phyloP scores from a whole-genome alignment of 1,139 yeast genomes.

The Yamadazyma aaseri region DNA sequence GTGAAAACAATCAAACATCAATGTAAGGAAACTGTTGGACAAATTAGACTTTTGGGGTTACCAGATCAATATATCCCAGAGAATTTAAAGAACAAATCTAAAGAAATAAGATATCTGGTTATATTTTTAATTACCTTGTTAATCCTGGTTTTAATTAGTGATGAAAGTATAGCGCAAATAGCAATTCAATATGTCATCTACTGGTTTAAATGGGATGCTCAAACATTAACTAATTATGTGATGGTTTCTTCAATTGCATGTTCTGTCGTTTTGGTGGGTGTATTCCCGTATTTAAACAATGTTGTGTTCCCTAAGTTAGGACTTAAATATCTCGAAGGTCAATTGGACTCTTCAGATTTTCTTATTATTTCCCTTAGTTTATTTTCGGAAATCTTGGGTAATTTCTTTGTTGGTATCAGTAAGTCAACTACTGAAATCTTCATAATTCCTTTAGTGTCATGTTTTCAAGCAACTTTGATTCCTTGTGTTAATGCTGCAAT shows the following conservation, averaged over 20 bases:
- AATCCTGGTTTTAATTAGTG: not conserved
- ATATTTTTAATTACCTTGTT: constrained; percentile 37
- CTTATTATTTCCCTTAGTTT: constrained; percentile 1
- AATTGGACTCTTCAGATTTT: constrained; percentile 8
- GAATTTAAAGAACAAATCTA: constrained; percentile 12
- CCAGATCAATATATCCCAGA: constrained; percentile 32
- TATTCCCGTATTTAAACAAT: constrained; percentile 32
- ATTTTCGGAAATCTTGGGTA: not conserved
- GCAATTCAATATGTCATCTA: constrained; percentile 58
- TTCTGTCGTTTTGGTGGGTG: constrained; percentile 29
- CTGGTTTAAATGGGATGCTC: constrained; percentile 57
- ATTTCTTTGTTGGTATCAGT: not conserved
- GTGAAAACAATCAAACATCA: too few relatives aligned
- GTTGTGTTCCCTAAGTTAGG: constrained; percentile 7
- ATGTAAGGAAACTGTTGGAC: constrained; percentile 26
- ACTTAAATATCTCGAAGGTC: constrained; percentile 4
- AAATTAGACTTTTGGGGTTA: constrained; percentile 44
- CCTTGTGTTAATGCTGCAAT: constrained; percentile 5
- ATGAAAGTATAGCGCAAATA: constrained; percentile 40
- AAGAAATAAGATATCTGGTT: constrained; percentile 31
- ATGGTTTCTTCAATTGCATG: constrained; percentile 50
- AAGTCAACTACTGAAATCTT: constrained; percentile 3
- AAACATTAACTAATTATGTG: constrained; percentile 56
- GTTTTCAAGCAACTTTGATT: constrained; percentile 1
- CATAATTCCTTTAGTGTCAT: not conserved